Evolutionary conservation across 2,329 filamentous ascomycete genomes (phyloP).

Genomic region (Hymenoscyphus scutula): DNA sequence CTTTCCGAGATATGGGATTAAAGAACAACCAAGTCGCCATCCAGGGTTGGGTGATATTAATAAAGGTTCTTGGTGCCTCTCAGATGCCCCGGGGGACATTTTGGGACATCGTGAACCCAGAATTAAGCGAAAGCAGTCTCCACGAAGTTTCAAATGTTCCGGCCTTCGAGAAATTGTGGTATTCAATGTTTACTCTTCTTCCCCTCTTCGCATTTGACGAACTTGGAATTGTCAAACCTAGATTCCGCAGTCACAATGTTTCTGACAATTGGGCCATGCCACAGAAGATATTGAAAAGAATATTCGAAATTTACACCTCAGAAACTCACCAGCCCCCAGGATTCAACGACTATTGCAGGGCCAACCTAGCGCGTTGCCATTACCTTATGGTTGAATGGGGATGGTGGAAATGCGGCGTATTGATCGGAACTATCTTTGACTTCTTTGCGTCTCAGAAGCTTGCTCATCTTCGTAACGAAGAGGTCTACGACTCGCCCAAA

Average conservation of each 20-base stretch:
- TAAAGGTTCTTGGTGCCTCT: constrained; percentile 51
- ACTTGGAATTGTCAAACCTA: constrained; percentile 47
- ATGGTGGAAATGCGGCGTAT: constrained; percentile 54
- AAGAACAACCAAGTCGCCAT: constrained; percentile 44
- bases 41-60: constrained; percentile 58
- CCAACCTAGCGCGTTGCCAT: constrained; percentile 59
- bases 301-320: constrained; percentile 58
- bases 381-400: constrained; percentile 64
- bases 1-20: constrained; percentile 52
- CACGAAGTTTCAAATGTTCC: constrained; percentile 43
- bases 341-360: constrained; percentile 65
- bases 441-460: constrained; percentile 64
- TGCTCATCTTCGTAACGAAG: constrained; percentile 62
- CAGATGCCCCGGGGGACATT: constrained; percentile 54
- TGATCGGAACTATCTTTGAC: constrained; percentile 63
- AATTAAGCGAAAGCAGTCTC: constrained; percentile 40
- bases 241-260: constrained; percentile 38
- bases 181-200: constrained; percentile 56
- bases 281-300: constrained; percentile 53
- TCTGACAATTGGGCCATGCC: constrained; percentile 61
- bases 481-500: constrained; percentile 56
- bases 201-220: constrained; percentile 60
- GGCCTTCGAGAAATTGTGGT: constrained; percentile 56
- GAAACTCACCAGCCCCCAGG: constrained; percentile 55
- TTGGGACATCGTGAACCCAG: constrained; percentile 55